phyloP scores from a whole-genome alignment of 2,329 filamentous ascomycete species.

The Parascedosporium putredinis region DNA sequence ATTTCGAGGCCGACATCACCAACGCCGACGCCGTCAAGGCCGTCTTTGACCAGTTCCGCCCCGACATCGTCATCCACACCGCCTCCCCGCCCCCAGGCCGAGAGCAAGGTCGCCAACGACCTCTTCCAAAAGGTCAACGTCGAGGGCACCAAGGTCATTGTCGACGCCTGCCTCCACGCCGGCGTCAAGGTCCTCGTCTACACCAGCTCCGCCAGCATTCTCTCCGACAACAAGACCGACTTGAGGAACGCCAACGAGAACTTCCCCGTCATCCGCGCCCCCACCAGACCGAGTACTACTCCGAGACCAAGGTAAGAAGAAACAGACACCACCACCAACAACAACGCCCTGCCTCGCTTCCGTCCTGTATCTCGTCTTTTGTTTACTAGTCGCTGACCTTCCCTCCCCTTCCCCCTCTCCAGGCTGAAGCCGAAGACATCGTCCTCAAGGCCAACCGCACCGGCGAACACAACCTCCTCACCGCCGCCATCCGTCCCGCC shows the following conservation, averaged over 20 bases:
- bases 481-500: slow-evolving; percentile 72
- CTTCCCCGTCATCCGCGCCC: slow-evolving; percentile 63
- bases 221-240: slow-evolving; percentile 71
- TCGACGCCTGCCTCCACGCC: slow-evolving; percentile 60
- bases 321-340: too few species aligned
- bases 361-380: too few species aligned
- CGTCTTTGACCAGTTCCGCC: slow-evolving; percentile 56
- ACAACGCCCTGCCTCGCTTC: too few species aligned
- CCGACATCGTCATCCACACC: slow-evolving; percentile 84
- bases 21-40: slow-evolving; percentile 48
- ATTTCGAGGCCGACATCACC: slow-evolving; percentile 72
- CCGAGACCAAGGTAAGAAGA: slow-evolving; percentile 80
- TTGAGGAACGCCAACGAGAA: slow-evolving; percentile 77
- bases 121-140: slow-evolving; percentile 78
- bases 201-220: slow-evolving; percentile 79
- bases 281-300: slow-evolving; percentile 71
- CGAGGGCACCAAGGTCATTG: slow-evolving; percentile 68
- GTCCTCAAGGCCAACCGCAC: slow-evolving; percentile 66
- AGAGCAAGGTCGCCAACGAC: slow-evolving; percentile 41
- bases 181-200: slow-evolving; percentile 78
- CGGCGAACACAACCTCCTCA: slow-evolving; percentile 51
- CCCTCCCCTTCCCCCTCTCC: background rate
- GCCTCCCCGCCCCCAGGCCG: slow-evolving; percentile 60
- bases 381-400: too few species aligned
- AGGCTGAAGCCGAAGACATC: slow-evolving; percentile 70